Conservation (phyloP, 2,329 filamentous ascomycete species). For the Phyllosticta capitalensis region DNA sequence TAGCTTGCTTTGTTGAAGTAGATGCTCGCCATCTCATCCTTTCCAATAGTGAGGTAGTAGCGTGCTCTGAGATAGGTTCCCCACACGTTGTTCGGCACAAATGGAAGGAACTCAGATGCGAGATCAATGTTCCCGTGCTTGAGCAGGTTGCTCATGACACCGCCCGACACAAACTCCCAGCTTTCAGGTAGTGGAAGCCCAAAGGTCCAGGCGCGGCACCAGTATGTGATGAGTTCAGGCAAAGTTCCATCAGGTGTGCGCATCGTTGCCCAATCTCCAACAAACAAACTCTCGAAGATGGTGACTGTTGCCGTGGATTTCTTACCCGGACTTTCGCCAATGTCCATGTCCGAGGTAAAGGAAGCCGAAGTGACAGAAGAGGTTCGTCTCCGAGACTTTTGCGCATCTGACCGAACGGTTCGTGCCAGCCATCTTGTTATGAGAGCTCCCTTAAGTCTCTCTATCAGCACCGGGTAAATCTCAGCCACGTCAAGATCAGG, state of each 20-base stretch:
- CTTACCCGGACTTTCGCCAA: constrained; percentile 4
- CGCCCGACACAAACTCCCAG: constrained; percentile 26
- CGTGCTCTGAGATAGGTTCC: constrained; percentile 74
- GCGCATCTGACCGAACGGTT: constrained; percentile 4
- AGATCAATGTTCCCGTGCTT: constrained; percentile 36
- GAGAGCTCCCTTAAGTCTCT: constrained; percentile 26
- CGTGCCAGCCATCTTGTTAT: constrained; percentile 25
- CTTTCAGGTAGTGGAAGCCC: constrained; percentile 15
- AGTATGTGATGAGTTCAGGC: constrained; percentile 32
- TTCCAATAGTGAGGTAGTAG: constrained; percentile 61
- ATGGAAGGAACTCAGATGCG: constrained; percentile 56
- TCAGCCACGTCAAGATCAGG: constrained; percentile 52
- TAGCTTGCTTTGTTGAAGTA: constrained; percentile 78
- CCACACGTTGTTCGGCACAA: constrained; percentile 51
- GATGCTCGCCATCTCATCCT: constrained; percentile 61
- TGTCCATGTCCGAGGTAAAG: background rate
- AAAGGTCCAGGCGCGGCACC: constrained; percentile 37
- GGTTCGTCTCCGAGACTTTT: background rate
- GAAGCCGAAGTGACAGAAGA: background rate
- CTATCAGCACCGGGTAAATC: constrained; percentile 57
- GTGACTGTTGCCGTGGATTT: constrained; percentile 17
- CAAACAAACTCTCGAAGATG: constrained; percentile 30
- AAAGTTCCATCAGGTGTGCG: constrained; percentile 21
- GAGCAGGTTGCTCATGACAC: constrained; percentile 37
- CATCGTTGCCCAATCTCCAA: constrained; percentile 25